Percentiles rank a stretch among this genome's conserved stretches.
Evolutionary conservation across 495 filamentous ascomycete species (phyloP).

Genomic region (Cryomyces minteri): DNA sequence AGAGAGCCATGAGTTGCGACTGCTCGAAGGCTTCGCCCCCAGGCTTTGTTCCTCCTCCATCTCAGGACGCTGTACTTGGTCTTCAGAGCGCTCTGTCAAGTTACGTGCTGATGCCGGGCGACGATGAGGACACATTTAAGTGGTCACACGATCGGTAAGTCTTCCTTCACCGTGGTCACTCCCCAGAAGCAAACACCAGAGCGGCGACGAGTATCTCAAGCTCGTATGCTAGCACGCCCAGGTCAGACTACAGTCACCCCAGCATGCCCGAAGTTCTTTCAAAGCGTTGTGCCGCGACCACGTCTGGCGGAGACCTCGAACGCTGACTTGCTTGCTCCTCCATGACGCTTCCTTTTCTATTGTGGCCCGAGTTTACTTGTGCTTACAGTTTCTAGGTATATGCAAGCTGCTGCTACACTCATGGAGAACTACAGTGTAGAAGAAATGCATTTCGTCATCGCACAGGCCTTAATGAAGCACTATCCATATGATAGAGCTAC

Average conservation of each 20-base stretch:
- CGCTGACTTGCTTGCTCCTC: too few relatives aligned
- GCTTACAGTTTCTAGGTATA: too few relatives aligned
- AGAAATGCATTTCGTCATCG: conserved; percentile 79
- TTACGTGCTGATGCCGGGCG: conserved; percentile 55
- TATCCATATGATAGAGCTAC: conserved; percentile 31
- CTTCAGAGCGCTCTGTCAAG: conserved; percentile 62
- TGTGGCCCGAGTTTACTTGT: too few relatives aligned
- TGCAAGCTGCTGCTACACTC: conserved; percentile 47
- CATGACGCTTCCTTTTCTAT: too few relatives aligned
- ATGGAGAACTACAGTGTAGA: conserved; percentile 44
- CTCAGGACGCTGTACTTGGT: conserved; percentile 45
- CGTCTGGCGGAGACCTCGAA: too few relatives aligned
- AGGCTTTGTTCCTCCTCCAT: conserved; percentile 5
- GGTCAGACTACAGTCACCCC: conserved; percentile 12
- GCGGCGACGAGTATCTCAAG: too few relatives aligned
- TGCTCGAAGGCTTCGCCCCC: conserved; percentile 3
- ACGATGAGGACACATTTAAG: conserved; percentile 57
- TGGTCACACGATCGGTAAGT: conserved; percentile 57
- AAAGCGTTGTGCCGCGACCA: too few relatives aligned
- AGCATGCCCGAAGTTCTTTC: too few relatives aligned
- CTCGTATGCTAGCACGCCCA: too few relatives aligned
- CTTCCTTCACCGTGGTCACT: conserved; percentile 8
- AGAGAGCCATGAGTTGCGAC: conserved; percentile 48
- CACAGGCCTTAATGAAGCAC: conserved; percentile 57
- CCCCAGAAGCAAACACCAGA: conserved; percentile 13